Evolutionary conservation across 1,284 basidiomycete species (phyloP).

Genomic region (Marasmius tenuissimus): DNA sequence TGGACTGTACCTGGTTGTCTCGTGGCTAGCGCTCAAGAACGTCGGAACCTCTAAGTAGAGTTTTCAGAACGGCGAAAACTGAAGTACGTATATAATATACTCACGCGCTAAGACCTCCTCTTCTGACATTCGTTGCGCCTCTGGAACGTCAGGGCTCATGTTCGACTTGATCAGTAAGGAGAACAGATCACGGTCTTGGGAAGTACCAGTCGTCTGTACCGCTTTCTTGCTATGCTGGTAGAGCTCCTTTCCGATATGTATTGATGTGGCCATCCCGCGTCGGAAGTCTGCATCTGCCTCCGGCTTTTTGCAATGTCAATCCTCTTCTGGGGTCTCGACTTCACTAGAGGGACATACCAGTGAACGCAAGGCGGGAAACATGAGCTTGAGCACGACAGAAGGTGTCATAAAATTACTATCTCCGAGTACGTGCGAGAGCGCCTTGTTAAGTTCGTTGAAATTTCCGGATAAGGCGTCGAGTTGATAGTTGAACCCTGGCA

Average conservation of each 20-base stretch:
- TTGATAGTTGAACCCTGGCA: constrained; percentile 52
- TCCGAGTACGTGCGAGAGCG: neutral
- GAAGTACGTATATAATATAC: neutral
- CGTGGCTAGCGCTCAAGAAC: neutral
- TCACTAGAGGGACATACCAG: no score
- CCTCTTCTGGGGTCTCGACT: no score
- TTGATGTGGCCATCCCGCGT: constrained; percentile 13
- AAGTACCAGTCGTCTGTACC: neutral
- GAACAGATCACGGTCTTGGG: neutral
- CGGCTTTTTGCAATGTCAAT: no score
- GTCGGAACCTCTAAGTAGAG: neutral
- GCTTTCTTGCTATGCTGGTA: neutral
- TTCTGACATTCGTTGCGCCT: neutral
- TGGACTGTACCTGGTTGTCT: neutral
- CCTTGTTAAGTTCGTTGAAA: no score
- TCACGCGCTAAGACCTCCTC: neutral
- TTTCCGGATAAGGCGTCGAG: constrained; percentile 38
- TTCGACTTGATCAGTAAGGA: neutral
- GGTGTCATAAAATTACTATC: constrained; percentile 35
- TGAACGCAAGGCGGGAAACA: no score
- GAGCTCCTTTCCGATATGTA: neutral
- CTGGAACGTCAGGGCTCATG: neutral
- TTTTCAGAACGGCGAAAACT: constrained; percentile 10
- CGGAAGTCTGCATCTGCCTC: no score
- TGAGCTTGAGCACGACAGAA: constrained; percentile 24